These are phyloP conservation scores for Aspergillus kassunensis DNA, from an alignment of 495 filamentous ascomycete genomes.

Conservation along the genomic window DNA sequence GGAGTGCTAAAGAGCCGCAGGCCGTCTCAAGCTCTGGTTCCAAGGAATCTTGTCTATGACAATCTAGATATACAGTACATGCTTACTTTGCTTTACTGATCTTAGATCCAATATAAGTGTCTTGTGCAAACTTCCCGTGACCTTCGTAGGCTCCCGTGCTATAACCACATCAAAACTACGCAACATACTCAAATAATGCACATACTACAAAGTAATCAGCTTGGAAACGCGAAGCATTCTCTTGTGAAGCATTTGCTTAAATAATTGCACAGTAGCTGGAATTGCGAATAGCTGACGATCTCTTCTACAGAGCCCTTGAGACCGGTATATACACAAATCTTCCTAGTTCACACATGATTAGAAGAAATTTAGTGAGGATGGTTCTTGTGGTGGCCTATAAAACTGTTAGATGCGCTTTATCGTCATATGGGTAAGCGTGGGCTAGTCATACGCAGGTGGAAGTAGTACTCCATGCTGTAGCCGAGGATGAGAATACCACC, in stretches of 20 bases:
- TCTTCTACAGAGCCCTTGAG: slow-evolving; percentile 30
- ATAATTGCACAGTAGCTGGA: slow-evolving; percentile 3
- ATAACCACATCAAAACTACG: too few species aligned
- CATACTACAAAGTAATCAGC: too few species aligned
- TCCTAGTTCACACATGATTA: slow-evolving; percentile 21
- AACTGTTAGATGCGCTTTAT: slow-evolving; percentile 14
- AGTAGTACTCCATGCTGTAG: slow-evolving; percentile 98
- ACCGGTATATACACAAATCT: slow-evolving; percentile 42
- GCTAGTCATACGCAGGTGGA: slow-evolving; percentile 89
- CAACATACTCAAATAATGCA: too few species aligned
- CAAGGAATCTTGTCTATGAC: too few species aligned
- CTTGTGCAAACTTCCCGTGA: too few species aligned
- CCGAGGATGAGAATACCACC: slow-evolving; percentile 68
- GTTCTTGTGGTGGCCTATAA: slow-evolving; percentile 96
- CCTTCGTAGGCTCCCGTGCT: too few species aligned
- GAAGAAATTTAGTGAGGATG: slow-evolving; percentile 75
- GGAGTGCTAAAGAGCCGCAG: slow-evolving; percentile 9
- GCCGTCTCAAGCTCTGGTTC: too few species aligned
- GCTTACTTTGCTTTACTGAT: too few species aligned
- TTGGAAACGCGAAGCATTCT: neutral
- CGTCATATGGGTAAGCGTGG: neutral
- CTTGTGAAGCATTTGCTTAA: too few species aligned
- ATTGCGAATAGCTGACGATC: slow-evolving; percentile 15
- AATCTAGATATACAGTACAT: too few species aligned
- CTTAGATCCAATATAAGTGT: too few species aligned